Evolutionary conservation across 768 basidiomycete species (phyloP).

Genomic region (Tylopilus rubrobrunneus): DNA sequence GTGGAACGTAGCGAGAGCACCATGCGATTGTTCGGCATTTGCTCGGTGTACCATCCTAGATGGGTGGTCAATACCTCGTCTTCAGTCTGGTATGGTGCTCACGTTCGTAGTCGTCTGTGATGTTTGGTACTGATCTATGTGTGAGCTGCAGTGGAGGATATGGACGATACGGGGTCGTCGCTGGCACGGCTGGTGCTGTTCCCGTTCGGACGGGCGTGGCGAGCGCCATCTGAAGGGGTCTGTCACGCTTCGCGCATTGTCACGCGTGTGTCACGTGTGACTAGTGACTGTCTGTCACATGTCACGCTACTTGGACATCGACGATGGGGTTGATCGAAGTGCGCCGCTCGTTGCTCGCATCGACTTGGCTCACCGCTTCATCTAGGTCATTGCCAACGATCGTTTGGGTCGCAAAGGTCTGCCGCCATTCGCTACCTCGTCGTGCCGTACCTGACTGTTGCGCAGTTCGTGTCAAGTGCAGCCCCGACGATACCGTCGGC

Average conservation of each 20-base stretch:
- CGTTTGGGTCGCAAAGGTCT: constrained; percentile 90
- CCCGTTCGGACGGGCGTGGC: constrained; percentile 29
- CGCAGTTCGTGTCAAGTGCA: constrained; percentile 92
- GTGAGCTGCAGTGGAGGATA: constrained; percentile 22
- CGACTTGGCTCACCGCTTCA: constrained; percentile 1
- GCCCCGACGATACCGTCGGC: constrained; percentile 92
- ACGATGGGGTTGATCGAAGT: constrained; percentile 60
- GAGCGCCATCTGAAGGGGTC: constrained; percentile 24
- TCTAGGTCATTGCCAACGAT: constrained; percentile 91
- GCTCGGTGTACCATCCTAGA: constrained; percentile 84
- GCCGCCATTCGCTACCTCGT: not conserved
- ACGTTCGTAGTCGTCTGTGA: constrained; percentile 80
- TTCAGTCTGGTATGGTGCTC: constrained; percentile 20
- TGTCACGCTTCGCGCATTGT: constrained; percentile 17
- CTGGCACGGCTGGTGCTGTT: constrained; percentile 11
- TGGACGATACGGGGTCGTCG: constrained; percentile 21
- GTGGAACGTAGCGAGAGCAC: constrained; percentile 84
- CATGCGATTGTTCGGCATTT: constrained; percentile 78
- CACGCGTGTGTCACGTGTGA: constrained; percentile 23
- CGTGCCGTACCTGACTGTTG: constrained; percentile 6
- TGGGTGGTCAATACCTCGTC: constrained; percentile 4
- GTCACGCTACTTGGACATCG: constrained; percentile 10
- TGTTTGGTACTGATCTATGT: constrained; percentile 35
- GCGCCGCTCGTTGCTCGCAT: constrained; percentile 3
- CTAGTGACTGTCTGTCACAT: constrained; percentile 13